These are phyloP conservation scores for Sanghuangporus weigelae DNA, from an alignment of 1,284 basidiomycete species.

Conservation along the genomic window DNA sequence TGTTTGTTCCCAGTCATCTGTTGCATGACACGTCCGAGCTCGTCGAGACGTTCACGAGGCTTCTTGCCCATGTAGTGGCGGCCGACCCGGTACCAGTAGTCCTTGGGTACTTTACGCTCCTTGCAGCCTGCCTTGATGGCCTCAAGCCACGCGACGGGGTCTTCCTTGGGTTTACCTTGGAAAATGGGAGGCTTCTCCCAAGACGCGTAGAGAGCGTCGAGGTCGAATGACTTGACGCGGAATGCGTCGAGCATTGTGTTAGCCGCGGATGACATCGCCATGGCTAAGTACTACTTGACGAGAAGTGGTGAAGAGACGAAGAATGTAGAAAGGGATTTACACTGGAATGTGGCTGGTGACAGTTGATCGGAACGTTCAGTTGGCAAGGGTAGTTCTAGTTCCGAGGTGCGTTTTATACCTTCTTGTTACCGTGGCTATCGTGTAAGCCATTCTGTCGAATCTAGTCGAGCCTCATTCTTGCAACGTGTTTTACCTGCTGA, in stretches of 20 bases:
- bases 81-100: slow-evolving; percentile 73
- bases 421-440: not conserved
- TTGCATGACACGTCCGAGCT: slow-evolving; percentile 64
- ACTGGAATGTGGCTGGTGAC: not conserved
- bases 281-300: not conserved
- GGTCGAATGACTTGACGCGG: slow-evolving; percentile 68
- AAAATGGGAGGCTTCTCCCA: slow-evolving; percentile 64
- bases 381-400: not conserved
- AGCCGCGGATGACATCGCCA: not conserved
- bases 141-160: slow-evolving; percentile 60
- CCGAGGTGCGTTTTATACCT: not conserved
- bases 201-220: slow-evolving; percentile 53
- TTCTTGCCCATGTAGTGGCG: slow-evolving; percentile 65
- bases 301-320: not conserved
- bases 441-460: not conserved
- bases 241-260: slow-evolving; percentile 58
- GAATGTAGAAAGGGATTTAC: not conserved
- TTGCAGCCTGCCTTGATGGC: slow-evolving; percentile 62
- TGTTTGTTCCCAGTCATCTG: slow-evolving; percentile 71
- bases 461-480: not conserved
- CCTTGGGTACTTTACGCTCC: slow-evolving; percentile 62
- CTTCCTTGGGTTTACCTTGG: slow-evolving; percentile 60
- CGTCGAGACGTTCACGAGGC: slow-evolving; percentile 56
- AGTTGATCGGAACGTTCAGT: not conserved
- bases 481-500: slow-evolving; percentile 2